Conservation (phyloP, 768 basidiomycete genomes). For the Chiua virens region DNA sequence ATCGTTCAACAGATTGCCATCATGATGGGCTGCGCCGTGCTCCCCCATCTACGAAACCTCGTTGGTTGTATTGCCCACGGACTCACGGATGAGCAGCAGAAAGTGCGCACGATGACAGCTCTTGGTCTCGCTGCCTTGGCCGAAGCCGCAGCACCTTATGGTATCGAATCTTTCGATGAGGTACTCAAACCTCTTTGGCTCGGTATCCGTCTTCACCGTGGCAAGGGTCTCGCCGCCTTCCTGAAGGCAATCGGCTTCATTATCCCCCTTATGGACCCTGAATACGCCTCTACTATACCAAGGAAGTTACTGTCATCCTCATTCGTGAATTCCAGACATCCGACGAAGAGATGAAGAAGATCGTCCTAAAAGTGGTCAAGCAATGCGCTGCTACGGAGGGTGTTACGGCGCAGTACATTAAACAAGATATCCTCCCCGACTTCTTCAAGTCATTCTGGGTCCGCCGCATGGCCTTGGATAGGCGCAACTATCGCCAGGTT, state of each 20-base stretch:
- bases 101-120: constrained; percentile 80
- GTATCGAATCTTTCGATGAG: constrained; percentile 99
- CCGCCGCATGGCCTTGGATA: constrained; percentile 94
- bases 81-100: constrained; percentile 75
- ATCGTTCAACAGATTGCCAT: constrained; percentile 99
- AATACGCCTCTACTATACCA: constrained; percentile 99
- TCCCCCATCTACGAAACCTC: constrained; percentile 94
- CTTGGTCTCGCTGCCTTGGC: constrained; percentile 86
- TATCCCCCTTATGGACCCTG: constrained; percentile 99
- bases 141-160: constrained; percentile 96
- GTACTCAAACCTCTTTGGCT: constrained; percentile 83
- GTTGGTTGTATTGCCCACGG: constrained; percentile 93
- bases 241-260: constrained; percentile 97
- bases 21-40: constrained; percentile 99
- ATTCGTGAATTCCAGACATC: constrained; percentile 99
- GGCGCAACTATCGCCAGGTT: constrained; percentile 94
- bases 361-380: constrained; percentile 97
- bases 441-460: constrained; percentile 99
- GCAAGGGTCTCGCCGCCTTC: constrained; percentile 77
- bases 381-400: constrained; percentile 99
- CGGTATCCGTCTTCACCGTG: constrained; percentile 75
- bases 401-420: constrained; percentile 94
- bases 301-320: constrained; percentile 94
- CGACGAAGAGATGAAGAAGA: constrained; percentile 99
- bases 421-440: constrained; percentile 96